phyloP scores from a whole-genome alignment of 257 asterid species.

The Gentiana straminea region DNA sequence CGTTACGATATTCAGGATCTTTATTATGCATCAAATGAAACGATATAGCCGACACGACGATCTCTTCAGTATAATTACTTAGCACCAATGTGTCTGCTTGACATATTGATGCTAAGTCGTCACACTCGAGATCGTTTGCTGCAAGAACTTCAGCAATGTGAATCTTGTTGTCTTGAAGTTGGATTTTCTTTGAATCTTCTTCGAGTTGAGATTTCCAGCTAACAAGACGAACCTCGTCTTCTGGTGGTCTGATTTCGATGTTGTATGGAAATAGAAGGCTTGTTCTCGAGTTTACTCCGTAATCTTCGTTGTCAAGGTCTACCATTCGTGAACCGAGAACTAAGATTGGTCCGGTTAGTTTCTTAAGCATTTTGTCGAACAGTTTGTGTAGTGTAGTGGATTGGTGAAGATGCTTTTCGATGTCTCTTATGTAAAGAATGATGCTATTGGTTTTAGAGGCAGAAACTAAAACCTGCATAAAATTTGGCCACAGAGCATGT shows the following conservation, averaged over 20 bases:
- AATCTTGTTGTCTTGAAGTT: constrained; percentile 74
- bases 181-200: constrained; percentile 74
- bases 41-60: constrained; percentile 79
- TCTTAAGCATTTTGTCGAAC: constrained; percentile 64
- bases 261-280: constrained; percentile 67
- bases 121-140: constrained; percentile 86
- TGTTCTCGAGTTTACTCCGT: constrained; percentile 51
- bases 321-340: constrained; percentile 86
- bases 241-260: constrained; percentile 76
- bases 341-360: constrained; percentile 65
- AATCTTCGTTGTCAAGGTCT: constrained; percentile 47
- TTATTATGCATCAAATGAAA: constrained; percentile 61
- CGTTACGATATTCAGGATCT: constrained; percentile 84
- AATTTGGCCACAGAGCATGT: neutral
- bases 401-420: constrained; percentile 53
- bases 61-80: constrained; percentile 70
- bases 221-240: constrained; percentile 61
- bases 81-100: constrained; percentile 56
- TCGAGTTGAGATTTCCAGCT: constrained; percentile 90
- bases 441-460: constrained; percentile 47
- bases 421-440: constrained; percentile 84
- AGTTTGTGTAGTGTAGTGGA: constrained; percentile 52
- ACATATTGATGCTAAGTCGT: constrained; percentile 79
- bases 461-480: constrained; percentile 62
- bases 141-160: constrained; percentile 90